A percentile compares a stretch with the other conserved stretches of the same genome.
Conservation (phyloP, 1,284 basidiomycete species). For the Naganishia sp. region DNA sequence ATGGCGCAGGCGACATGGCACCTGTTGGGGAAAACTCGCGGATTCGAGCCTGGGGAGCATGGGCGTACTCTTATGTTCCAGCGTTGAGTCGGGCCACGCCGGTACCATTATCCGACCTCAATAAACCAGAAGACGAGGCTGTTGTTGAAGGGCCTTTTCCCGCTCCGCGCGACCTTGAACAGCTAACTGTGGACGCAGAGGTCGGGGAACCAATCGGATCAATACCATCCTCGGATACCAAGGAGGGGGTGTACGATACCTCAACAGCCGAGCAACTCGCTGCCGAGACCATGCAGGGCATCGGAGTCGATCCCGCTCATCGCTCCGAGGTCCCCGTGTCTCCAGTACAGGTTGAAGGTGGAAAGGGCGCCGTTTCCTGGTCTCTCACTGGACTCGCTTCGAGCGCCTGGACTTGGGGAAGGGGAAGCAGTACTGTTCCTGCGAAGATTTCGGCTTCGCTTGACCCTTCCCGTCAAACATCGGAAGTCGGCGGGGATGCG, state of each 20-base stretch:
- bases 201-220: conserved; percentile 7
- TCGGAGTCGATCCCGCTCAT: conserved; percentile 17
- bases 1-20: neutral
- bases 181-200: neutral
- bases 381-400: conserved; percentile 12
- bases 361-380: neutral
- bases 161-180: neutral
- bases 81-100: neutral
- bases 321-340: conserved; percentile 16
- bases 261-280: neutral
- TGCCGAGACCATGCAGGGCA: conserved; percentile 16
- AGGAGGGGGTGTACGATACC: neutral
- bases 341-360: neutral
- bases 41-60: conserved; percentile 9
- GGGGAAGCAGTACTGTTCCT: neutral
- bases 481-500: too few relatives aligned
- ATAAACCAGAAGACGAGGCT: neutral
- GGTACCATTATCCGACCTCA: neutral
- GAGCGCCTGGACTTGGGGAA: conserved; percentile 16
- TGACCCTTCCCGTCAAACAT: neutral
- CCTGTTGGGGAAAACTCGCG: neutral
- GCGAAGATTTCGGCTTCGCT: neutral
- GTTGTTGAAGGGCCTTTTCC: neutral
- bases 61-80: conserved; percentile 18
- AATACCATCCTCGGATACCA: neutral